These are phyloP conservation scores for Suhomyces yuchorum DNA, from an alignment of 1,139 yeast species.

Conservation along the genomic window DNA sequence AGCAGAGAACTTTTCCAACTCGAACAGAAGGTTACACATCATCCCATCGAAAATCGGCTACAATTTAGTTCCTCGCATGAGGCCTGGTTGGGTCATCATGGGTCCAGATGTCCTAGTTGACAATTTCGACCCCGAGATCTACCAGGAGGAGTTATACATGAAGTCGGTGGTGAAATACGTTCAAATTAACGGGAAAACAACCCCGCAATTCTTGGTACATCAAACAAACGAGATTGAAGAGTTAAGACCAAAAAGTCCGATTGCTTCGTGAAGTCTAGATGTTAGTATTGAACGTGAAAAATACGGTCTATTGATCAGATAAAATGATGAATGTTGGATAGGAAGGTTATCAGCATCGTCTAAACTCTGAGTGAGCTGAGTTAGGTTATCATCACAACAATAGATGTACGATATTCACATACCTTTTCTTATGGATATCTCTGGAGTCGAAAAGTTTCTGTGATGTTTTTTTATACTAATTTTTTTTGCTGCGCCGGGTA, in stretches of 20 bases:
- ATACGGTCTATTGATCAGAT: constrained; percentile 19
- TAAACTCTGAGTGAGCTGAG: constrained; percentile 59
- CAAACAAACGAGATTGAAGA: constrained; percentile 72
- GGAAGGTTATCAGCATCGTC: constrained; percentile 49
- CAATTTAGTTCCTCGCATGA: constrained; percentile 62
- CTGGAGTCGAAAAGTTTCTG: not conserved
- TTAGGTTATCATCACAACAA: constrained; percentile 50
- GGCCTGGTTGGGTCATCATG: constrained; percentile 91
- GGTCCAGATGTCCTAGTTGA: constrained; percentile 79
- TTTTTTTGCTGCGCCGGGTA: constrained; percentile 12
- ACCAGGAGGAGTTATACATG: constrained; percentile 35
- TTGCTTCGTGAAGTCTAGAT: constrained; percentile 14
- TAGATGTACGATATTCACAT: constrained; percentile 14
- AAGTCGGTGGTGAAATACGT: constrained; percentile 38
- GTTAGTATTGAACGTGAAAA: constrained; percentile 10
- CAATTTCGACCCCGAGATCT: constrained; percentile 53
- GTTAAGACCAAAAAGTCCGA: constrained; percentile 82
- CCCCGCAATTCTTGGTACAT: constrained; percentile 54
- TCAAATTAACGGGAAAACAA: constrained; percentile 20
- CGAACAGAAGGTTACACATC: constrained; percentile 80
- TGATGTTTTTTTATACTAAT: not conserved
- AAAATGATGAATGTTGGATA: constrained; percentile 52
- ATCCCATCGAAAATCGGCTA: constrained; percentile 70
- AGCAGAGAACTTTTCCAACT: constrained; percentile 87
- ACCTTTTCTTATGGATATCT: constrained; percentile 8